Evolutionary conservation across 805 yeast genomes (phyloP).

Genomic region (Candida krabiensis): DNA sequence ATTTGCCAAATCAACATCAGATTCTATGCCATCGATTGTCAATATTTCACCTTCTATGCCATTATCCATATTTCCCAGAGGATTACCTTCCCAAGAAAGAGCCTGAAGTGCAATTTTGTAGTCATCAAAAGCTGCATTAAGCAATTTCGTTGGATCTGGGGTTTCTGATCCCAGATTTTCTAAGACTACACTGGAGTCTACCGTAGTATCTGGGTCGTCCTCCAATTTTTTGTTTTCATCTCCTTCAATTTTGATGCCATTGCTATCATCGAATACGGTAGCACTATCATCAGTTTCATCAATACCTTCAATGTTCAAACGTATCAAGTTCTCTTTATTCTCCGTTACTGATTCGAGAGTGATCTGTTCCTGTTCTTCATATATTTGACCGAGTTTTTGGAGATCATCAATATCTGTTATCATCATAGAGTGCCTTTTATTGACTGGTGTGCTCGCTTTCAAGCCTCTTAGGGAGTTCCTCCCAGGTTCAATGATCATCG

Average conservation of each 20-base stretch:
- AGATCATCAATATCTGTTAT: conserved; percentile 8
- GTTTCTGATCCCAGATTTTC: conserved; percentile 15
- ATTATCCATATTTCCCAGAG: too few species aligned
- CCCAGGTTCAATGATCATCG: conserved; percentile 5
- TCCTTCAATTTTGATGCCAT: conserved; percentile 5
- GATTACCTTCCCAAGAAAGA: too few species aligned
- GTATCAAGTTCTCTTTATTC: conserved; percentile 6
- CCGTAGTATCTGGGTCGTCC: conserved; percentile 13
- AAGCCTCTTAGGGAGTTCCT: neutral
- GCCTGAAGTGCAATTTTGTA: conserved; percentile 21
- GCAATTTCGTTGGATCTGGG: conserved; percentile 19
- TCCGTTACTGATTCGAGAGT: conserved; percentile 2
- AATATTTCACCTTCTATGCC: neutral
- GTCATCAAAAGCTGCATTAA: conserved; percentile 26
- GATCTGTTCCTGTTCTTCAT: conserved; percentile 3
- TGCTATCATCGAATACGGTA: conserved; percentile 3
- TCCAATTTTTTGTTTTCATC: neutral
- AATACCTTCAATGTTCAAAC: conserved; percentile 4
- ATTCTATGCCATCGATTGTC: neutral
- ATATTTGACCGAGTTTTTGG: conserved; percentile 6
- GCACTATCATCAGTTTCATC: conserved; percentile 6
- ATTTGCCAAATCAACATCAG: conserved; percentile 1
- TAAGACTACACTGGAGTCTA: conserved; percentile 19
- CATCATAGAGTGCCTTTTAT: conserved; percentile 18
- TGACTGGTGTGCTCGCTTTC: neutral